Percentiles rank a stretch among this genome's conserved stretches.
These are phyloP conservation scores for Macroventuria anomochaeta DNA, from an alignment of 2,329 filamentous ascomycete genomes.

Conservation along the genomic window DNA sequence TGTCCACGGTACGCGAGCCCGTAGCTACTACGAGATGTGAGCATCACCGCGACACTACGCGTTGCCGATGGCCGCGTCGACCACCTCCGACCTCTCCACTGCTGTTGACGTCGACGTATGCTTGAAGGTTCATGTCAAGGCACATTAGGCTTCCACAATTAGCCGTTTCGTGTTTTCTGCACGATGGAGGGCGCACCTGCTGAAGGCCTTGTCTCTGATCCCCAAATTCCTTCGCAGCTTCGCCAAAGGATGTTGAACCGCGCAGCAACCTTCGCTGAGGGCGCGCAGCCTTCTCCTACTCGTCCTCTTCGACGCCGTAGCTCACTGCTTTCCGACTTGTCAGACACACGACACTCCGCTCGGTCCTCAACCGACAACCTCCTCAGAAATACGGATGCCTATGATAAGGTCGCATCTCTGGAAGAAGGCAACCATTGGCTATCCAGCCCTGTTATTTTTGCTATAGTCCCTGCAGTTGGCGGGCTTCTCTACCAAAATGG, in stretches of 20 bases:
- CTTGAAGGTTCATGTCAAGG: slow-evolving; percentile 17
- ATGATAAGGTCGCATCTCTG: slow-evolving; percentile 43
- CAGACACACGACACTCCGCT: slow-evolving; percentile 70
- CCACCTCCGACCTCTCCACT: background rate
- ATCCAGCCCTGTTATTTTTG: slow-evolving; percentile 80
- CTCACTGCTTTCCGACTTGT: slow-evolving; percentile 79
- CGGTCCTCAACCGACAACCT: slow-evolving; percentile 74
- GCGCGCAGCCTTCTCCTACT: slow-evolving; percentile 28
- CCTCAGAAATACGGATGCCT: slow-evolving; percentile 45
- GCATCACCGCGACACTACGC: slow-evolving; percentile 11
- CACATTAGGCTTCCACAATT: slow-evolving; percentile 13
- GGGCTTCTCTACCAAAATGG: slow-evolving; percentile 87
- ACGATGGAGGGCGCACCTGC: slow-evolving; percentile 33
- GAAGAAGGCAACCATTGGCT: slow-evolving; percentile 74
- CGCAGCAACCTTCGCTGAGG: slow-evolving; percentile 45
- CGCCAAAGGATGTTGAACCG: slow-evolving; percentile 47
- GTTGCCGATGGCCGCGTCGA: slow-evolving; percentile 13
- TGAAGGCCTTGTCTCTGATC: slow-evolving; percentile 25
- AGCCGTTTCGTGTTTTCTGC: slow-evolving; percentile 10
- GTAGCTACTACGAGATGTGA: slow-evolving; percentile 5
- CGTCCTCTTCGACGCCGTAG: slow-evolving; percentile 65
- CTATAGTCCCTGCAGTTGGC: slow-evolving; percentile 82
- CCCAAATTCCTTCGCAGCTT: slow-evolving; percentile 39
- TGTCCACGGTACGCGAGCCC: slow-evolving; percentile 9
- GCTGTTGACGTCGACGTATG: background rate